phyloP scores from a whole-genome alignment of 306 rosid genomes.

The Hylodesmum podocarpum region DNA sequence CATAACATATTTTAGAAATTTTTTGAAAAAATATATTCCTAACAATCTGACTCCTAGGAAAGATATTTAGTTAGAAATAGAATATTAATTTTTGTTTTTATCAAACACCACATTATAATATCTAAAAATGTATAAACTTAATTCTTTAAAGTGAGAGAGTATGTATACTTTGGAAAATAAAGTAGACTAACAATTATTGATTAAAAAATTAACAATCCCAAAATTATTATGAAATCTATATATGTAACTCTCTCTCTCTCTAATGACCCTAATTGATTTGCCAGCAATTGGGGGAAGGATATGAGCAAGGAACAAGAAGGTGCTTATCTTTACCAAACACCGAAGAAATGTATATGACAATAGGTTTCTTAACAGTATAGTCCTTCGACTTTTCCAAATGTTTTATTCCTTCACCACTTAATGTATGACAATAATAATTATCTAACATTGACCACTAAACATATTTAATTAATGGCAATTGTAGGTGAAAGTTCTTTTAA shows the following conservation, averaged over 20 bases:
- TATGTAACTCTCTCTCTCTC: too few species aligned
- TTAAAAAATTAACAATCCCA: background rate
- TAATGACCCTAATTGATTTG: background rate
- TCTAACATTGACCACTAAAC: background rate
- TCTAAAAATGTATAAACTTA: background rate
- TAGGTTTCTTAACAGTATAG: conserved; percentile 8
- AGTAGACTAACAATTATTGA: background rate
- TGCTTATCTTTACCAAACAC: conserved; percentile 33
- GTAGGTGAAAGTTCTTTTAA: background rate
- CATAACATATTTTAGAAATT: background rate
- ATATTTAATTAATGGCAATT: background rate
- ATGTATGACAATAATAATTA: background rate
- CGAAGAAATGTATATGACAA: conserved; percentile 6
- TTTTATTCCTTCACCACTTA: background rate
- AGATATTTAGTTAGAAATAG: background rate
- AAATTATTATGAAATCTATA: background rate
- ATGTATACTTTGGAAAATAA: background rate
- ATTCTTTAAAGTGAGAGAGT: too few species aligned
- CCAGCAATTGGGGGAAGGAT: background rate
- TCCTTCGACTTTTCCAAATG: background rate
- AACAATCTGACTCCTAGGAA: background rate
- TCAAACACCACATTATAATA: background rate
- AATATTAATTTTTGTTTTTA: background rate
- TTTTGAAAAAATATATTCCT: background rate
- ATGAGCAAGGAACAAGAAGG: background rate